These are phyloP conservation scores for Naegleria lovaniensis DNA, from an alignment of 208 protist species.

Conservation along the genomic window DNA sequence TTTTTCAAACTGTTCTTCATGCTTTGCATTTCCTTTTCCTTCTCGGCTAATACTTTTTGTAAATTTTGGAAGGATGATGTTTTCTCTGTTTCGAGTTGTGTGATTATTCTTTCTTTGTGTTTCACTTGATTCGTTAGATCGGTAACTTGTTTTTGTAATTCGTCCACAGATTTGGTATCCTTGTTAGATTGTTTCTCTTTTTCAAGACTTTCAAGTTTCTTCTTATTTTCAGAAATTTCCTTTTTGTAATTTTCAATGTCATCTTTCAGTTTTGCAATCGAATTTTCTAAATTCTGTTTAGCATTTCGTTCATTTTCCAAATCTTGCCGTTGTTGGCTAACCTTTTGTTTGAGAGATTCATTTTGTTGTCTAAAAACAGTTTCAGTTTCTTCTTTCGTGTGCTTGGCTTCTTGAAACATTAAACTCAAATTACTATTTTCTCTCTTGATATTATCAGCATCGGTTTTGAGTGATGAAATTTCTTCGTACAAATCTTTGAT, in stretches of 20 bases:
- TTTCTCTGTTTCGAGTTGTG: slow-evolving; percentile 32
- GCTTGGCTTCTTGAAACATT: slow-evolving; percentile 28
- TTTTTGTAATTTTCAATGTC: slow-evolving; percentile 38
- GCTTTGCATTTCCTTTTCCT: slow-evolving; percentile 25
- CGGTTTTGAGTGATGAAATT: background rate
- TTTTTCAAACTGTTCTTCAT: slow-evolving; percentile 23
- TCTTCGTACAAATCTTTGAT: background rate
- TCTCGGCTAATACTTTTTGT: slow-evolving; percentile 24
- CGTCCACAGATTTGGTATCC: slow-evolving; percentile 23
- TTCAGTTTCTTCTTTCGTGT: slow-evolving; percentile 36
- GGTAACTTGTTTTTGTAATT: background rate
- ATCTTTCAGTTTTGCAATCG: slow-evolving; percentile 33
- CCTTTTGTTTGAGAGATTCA: slow-evolving; percentile 34
- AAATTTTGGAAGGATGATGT: background rate
- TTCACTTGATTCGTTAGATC: slow-evolving; percentile 28
- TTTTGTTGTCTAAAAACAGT: slow-evolving; percentile 31
- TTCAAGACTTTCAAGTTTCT: slow-evolving; percentile 37
- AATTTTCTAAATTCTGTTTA: slow-evolving; percentile 35
- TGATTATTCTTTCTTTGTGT: slow-evolving; percentile 31
- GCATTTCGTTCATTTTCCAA: slow-evolving; percentile 29
- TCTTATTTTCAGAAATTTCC: slow-evolving; percentile 24
- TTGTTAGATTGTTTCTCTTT: slow-evolving; percentile 34
- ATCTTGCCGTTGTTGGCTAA: slow-evolving; percentile 30
- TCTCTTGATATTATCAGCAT: background rate
- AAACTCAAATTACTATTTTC: background rate